Conservation (phyloP, 2,329 filamentous ascomycete species). For the Penicillium olsonii region DNA sequence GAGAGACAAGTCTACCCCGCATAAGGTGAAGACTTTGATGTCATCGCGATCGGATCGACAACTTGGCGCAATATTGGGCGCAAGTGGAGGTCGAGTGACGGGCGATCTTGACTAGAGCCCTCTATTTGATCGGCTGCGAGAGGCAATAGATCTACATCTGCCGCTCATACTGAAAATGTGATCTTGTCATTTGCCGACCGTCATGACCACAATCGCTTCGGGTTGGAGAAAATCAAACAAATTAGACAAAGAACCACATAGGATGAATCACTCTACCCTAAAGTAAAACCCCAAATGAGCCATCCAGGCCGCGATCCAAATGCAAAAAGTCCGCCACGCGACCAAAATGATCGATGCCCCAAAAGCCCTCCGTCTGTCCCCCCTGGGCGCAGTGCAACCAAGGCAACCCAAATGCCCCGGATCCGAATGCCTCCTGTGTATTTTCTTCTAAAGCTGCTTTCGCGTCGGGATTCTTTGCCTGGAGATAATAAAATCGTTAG, state of each 20-base stretch:
- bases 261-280: too few species aligned
- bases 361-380: conserved; percentile 58
- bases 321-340: conserved; percentile 56
- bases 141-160: too few species aligned
- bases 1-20: conserved; percentile 4
- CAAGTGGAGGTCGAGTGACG: too few species aligned
- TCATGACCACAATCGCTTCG: not conserved
- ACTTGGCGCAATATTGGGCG: not conserved
- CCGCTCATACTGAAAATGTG: too few species aligned
- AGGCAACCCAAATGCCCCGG: conserved; percentile 62
- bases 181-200: too few species aligned
- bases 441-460: conserved; percentile 52
- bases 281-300: conserved; percentile 29
- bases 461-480: conserved; percentile 37
- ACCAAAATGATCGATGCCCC: conserved; percentile 63
- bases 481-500: not conserved
- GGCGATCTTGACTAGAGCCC: too few species aligned
- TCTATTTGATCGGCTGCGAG: not conserved
- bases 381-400: conserved; percentile 61
- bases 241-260: too few species aligned
- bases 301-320: conserved; percentile 42
- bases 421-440: conserved; percentile 52
- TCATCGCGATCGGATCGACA: not conserved
- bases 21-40: conserved; percentile 16
- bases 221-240: too few species aligned